Evolutionary conservation across 768 basidiomycete genomes (phyloP), one percentile per base, ranked within the genome.

Genomic region (Termitomyces sp.): DNA sequence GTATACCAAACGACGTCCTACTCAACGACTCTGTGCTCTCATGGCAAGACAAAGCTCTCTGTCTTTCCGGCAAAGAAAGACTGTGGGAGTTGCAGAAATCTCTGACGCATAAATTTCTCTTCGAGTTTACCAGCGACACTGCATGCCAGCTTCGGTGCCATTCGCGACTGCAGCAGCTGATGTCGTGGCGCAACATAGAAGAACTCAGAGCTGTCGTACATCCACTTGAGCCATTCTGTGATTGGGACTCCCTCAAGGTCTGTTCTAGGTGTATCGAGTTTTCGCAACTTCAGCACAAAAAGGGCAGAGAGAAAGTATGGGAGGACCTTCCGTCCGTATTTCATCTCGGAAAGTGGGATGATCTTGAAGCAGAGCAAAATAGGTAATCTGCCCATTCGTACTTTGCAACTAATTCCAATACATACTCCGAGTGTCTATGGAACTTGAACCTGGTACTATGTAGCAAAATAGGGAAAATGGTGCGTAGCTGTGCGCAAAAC

Each of bases 41-140:
- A 1, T 78, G 76, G 76, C 62, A 65, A 24, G 74, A 76, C 61
- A 78, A 76, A 54, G 71, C 76, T 0, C 63, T 77, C 2, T 76
- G 74, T 53, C 65, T 78, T 0, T 74, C 69, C 0, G 76, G 76
- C 0, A 76, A 74, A 56, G 72, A 76, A 39, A 62, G 63, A 0
- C 50, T 78, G 6, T 78, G 76, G 76, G 70, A 75, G 29, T 63
- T 68, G 44, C 74, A 74, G 56, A 76, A 73, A 60, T 67, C 63
- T 5, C 27, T 59, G 5, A 74, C 76, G 0, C 76, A 76, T 50
- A 61, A 53, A 16, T 72, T 76, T 49, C 64, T 75, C 2, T 70
- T 78, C 46, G 70, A 72, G 22, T 72, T 71, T 55, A 64, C 64
- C 13, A 71, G 67, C 13, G 60, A 67, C 10, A 63, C 69, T 6